Base-by-base conservation (phyloP, 1,284 basidiomycete genomes). In the Melampsora larici-populina region DNA sequence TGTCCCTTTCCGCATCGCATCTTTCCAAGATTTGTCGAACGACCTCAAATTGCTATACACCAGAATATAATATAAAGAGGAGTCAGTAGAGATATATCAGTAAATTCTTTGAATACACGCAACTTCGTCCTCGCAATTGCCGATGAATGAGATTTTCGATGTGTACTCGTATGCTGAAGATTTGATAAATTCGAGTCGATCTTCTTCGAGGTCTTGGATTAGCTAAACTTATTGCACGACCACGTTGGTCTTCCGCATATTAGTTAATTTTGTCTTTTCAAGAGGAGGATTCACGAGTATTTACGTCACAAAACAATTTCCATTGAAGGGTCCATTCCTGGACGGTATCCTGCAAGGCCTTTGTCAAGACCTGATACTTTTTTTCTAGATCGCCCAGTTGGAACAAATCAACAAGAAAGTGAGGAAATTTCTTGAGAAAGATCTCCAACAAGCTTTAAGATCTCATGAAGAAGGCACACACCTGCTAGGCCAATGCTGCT, bases 91-190 rank as follows among this genome's bases (percentile, higher is more conserved):
- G 40, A 51, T 43, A 18, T 5, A 74, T 18, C 2, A n/a, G 55
- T 48, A 24, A 15, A 60, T 58, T 51, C 63, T 21, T 33, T n/a
- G 4, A 11, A 26, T 49, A 15, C 15, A 46, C 21, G 87, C 70
- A 8, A 93, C 93, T 88, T 97, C 93, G 82, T 99, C 97, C 82
- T 99, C 97, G 24, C 90, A 87, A 21, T 99, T 95, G 82, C 96
- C 98, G 33, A 97, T 92, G 9, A 92, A 93, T 3, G 94, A 97
- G 29, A 98, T 90, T 0, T 91, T 90, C 84, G 99, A 99, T 2
- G 96, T 94, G 83, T 93, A 97, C 40, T 90, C 89, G 96, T 96
- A 99, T 83, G 97, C 87, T 81, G 93, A 93, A 83, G 94, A 92
- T 86, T 97, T 97, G 86, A 92, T 90, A 82, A 97, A 93, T 79